Evolutionary conservation across 805 yeast genomes (phyloP).

Genomic region (Yamadazyma paraphyllophila): DNA sequence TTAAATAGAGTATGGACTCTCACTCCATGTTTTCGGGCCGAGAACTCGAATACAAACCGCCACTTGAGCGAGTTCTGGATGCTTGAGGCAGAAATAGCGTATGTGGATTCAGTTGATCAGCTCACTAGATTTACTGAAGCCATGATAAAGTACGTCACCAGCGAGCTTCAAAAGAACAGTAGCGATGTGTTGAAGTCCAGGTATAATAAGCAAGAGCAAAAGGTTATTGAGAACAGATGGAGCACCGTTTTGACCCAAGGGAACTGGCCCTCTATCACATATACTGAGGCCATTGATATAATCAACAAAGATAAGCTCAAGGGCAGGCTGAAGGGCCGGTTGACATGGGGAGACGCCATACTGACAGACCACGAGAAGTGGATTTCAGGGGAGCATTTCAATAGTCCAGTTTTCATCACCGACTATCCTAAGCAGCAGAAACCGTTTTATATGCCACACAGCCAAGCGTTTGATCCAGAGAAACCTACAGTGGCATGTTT

Average conservation of each 20-base stretch:
- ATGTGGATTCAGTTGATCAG: conserved; percentile 54
- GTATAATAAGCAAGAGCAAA: conserved; percentile 36
- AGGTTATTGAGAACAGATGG: conserved; percentile 57
- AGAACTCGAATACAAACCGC: conserved; percentile 83
- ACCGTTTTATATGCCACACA: conserved; percentile 87
- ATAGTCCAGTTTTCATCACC: conserved; percentile 82
- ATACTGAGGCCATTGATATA: conserved; percentile 68
- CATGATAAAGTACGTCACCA: conserved; percentile 57
- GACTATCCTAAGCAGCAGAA: conserved; percentile 78
- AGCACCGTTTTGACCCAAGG: conserved; percentile 37
- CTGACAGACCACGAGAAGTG: conserved; percentile 89
- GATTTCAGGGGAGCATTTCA: conserved; percentile 68
- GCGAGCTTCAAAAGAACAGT: conserved; percentile 6
- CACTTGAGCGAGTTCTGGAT: conserved; percentile 97
- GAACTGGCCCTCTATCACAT: conserved; percentile 70
- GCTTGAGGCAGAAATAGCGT: conserved; percentile 89
- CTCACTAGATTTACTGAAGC: conserved; percentile 65
- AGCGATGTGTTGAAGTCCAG: conserved; percentile 35
- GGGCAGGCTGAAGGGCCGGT: conserved; percentile 31
- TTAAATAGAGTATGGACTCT: conserved; percentile 82
- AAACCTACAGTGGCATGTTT: conserved; percentile 78
- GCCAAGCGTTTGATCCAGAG: conserved; percentile 29
- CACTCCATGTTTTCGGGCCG: conserved; percentile 93
- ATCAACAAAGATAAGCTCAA: conserved; percentile 29
- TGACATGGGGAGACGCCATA: conserved; percentile 69